phyloP scores from a whole-genome alignment of 2,329 filamentous ascomycete genomes.

The Fusarium udum region DNA sequence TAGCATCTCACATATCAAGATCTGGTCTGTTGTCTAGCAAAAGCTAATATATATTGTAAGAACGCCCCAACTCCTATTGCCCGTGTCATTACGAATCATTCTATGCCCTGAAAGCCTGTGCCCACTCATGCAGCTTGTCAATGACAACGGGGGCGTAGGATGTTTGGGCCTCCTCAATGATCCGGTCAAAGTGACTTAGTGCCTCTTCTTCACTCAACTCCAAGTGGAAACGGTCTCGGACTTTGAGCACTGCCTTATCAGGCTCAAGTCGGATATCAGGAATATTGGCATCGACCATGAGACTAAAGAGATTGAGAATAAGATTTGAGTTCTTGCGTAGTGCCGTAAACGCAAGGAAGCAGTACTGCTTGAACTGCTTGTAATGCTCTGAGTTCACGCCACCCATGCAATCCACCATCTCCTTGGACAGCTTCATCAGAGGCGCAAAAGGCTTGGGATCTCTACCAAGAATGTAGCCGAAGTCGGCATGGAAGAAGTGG shows the following conservation, averaged over 20 bases:
- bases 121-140: constrained; percentile 91
- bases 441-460: constrained; percentile 98
- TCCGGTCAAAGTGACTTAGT: constrained; percentile 83
- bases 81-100: not conserved
- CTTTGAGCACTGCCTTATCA: constrained; percentile 93
- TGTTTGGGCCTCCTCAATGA: constrained; percentile 91
- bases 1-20: not conserved
- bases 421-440: constrained; percentile 94
- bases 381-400: constrained; percentile 84
- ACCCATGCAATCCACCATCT: constrained; percentile 99
- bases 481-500: constrained; percentile 98
- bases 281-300: constrained; percentile 98
- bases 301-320: constrained; percentile 92
- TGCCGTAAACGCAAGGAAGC: constrained; percentile 92
- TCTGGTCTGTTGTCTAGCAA: not conserved
- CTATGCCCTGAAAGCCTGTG: constrained; percentile 87
- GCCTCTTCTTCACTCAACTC: constrained; percentile 94
- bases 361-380: constrained; percentile 91
- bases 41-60: not conserved
- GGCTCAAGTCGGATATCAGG: constrained; percentile 93
- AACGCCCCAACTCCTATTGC: constrained; percentile 4
- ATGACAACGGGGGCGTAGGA: constrained; percentile 94
- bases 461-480: constrained; percentile 95
- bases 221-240: constrained; percentile 92
- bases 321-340: constrained; percentile 89